Conservation (phyloP, 2,329 filamentous ascomycete species). For the Ceratocystis albifundus region DNA sequence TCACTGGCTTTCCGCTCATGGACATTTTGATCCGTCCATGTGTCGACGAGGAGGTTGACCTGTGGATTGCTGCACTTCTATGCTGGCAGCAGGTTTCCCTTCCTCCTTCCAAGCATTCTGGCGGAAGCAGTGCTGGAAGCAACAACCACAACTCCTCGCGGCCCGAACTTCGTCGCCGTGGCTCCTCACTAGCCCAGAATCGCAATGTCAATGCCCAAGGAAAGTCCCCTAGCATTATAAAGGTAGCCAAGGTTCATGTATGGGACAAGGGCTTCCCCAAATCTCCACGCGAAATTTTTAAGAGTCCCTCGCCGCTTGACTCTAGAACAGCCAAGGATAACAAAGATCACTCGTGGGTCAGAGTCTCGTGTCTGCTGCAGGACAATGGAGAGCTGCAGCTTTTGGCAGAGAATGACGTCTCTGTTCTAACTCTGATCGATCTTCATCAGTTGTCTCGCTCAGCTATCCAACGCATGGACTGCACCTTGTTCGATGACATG, state of each 20-base stretch:
- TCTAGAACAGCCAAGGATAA: conserved; percentile 34
- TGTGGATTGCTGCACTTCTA: conserved; percentile 68
- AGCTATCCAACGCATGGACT: conserved; percentile 80
- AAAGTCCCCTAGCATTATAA: conserved; percentile 61
- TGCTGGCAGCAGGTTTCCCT: conserved; percentile 70
- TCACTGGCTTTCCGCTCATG: conserved; percentile 20
- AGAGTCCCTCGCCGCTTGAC: conserved; percentile 47
- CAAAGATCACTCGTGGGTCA: conserved; percentile 48
- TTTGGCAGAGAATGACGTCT: conserved; percentile 72
- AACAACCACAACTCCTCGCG: conserved; percentile 31
- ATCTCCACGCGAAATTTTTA: conserved; percentile 45
- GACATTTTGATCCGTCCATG: conserved; percentile 56
- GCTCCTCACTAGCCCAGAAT: conserved; percentile 16
- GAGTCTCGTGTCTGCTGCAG: conserved; percentile 82
- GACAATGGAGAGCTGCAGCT: conserved; percentile 93
- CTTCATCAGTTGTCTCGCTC: conserved; percentile 79
- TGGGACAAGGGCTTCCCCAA: conserved; percentile 67
- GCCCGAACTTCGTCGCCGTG: conserved; percentile 35
- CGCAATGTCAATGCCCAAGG: conserved; percentile 15
- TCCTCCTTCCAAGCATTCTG: conserved; percentile 43
- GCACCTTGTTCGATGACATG: conserved; percentile 70
- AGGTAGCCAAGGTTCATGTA: conserved; percentile 79
- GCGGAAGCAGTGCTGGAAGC: conserved; percentile 29
- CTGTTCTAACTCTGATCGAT: conserved; percentile 70
- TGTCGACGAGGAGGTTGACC: conserved; percentile 55